Evolutionary conservation across 495 filamentous ascomycete species (phyloP).

Genomic region (Lasiosphaeriaceae sp.): DNA sequence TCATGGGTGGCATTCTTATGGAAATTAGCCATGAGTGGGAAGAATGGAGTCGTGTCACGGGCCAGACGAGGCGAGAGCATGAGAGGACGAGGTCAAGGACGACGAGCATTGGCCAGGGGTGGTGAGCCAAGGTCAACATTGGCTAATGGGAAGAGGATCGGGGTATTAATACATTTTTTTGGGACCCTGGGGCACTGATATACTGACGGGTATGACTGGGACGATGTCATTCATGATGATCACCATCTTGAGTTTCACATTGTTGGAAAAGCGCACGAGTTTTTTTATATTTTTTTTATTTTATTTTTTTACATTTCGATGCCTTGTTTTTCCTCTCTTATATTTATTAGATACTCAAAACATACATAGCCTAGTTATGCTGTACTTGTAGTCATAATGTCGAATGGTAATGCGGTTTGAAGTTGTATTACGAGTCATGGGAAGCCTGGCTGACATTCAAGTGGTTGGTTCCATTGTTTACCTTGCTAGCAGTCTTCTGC

Average conservation of each 20-base stretch:
- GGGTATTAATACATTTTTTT: too few relatives aligned
- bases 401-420: constrained; percentile 9
- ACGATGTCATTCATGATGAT: too few relatives aligned
- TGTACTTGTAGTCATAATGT: constrained; percentile 9
- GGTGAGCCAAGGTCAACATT: constrained; percentile 8
- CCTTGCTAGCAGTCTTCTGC: too few relatives aligned
- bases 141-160: too few relatives aligned
- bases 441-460: too few relatives aligned
- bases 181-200: too few relatives aligned
- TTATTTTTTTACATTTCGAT: too few relatives aligned
- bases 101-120: constrained; percentile 22
- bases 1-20: constrained; percentile 90
- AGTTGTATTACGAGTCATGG: not conserved
- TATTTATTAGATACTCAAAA: not conserved
- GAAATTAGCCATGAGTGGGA: constrained; percentile 96
- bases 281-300: not conserved
- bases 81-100: constrained; percentile 21
- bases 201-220: too few relatives aligned
- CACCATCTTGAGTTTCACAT: too few relatives aligned
- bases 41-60: constrained; percentile 66
- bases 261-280: not conserved
- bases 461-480: too few relatives aligned
- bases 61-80: constrained; percentile 20
- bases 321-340: not conserved
- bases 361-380: not conserved